Evolutionary conservation across 306 rosid species (phyloP).

Genomic region (Sphenostylis stenocarpa): DNA sequence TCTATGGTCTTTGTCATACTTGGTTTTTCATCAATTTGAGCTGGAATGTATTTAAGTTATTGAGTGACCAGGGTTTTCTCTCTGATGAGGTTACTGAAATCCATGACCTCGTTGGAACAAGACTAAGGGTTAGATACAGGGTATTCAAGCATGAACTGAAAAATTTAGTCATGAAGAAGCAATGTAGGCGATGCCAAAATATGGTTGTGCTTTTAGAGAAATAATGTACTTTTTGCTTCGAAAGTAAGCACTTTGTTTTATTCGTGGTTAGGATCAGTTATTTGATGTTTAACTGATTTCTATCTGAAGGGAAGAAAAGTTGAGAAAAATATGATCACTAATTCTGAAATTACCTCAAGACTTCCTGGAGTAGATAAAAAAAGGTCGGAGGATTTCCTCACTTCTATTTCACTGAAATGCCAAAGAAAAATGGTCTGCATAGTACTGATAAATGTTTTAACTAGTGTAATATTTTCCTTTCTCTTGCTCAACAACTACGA

Average conservation of each 20-base stretch:
- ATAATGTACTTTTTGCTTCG: background rate
- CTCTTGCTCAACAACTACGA: background rate
- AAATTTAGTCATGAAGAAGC: constrained; percentile 1
- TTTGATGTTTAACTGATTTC: background rate
- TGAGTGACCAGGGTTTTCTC: background rate
- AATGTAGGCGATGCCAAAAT: background rate
- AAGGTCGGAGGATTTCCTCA: background rate
- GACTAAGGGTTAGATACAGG: background rate
- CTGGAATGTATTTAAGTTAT: background rate
- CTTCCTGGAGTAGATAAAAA: background rate
- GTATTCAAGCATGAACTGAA: background rate
- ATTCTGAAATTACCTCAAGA: background rate
- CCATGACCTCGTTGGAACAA: background rate
- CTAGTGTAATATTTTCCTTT: background rate
- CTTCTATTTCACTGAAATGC: background rate
- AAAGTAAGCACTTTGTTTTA: background rate
- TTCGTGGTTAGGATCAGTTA: background rate
- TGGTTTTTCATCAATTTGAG: background rate
- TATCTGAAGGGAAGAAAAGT: background rate
- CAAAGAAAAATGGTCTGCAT: background rate
- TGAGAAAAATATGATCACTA: background rate
- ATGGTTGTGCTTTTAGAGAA: background rate
- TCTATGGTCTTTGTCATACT: background rate
- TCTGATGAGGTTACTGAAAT: background rate
- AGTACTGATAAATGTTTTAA: background rate